These are phyloP conservation scores for Takashimella koratensis DNA, from an alignment of 1,284 basidiomycete species.

Conservation along the genomic window DNA sequence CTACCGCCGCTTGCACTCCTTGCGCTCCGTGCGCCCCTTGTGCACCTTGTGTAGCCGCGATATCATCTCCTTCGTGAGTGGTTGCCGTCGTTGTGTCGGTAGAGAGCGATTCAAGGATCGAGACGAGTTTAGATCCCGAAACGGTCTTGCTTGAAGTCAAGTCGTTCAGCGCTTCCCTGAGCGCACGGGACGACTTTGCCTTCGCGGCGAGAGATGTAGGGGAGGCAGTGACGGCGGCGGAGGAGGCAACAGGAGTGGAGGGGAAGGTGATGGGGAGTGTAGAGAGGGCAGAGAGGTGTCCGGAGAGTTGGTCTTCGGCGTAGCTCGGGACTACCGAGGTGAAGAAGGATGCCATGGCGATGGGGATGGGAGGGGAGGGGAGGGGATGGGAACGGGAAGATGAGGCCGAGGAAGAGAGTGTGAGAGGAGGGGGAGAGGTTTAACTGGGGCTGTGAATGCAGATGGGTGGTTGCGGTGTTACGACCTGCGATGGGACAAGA, in stretches of 20 bases:
- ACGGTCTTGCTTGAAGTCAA: slow-evolving; percentile 31
- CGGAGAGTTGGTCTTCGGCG: slow-evolving; percentile 39
- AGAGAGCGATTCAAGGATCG: slow-evolving; percentile 26
- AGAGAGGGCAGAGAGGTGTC: slow-evolving; percentile 40
- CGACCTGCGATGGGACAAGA: no score
- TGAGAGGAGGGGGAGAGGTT: no score
- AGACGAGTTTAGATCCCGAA: slow-evolving; percentile 19
- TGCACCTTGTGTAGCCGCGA: background rate
- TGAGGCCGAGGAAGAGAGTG: no score
- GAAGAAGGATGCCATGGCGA: slow-evolving; percentile 22
- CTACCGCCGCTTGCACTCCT: no score
- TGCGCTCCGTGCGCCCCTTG: no score
- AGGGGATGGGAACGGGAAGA: background rate
- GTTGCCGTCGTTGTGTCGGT: slow-evolving; percentile 1
- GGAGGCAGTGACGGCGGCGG: slow-evolving; percentile 6
- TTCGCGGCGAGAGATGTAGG: no score
- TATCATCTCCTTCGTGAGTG: background rate
- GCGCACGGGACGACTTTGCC: slow-evolving; percentile 15
- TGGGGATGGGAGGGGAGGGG: background rate
- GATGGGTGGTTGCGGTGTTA: no score
- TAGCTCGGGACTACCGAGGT: slow-evolving; percentile 32
- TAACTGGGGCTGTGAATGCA: no score
- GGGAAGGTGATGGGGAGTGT: slow-evolving; percentile 40
- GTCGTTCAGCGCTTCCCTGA: slow-evolving; percentile 31
- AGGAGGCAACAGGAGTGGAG: slow-evolving; percentile 4